Evolutionary conservation across 2,329 filamentous ascomycete species (phyloP).

Genomic region (Iodosphaeria phyllophila): DNA sequence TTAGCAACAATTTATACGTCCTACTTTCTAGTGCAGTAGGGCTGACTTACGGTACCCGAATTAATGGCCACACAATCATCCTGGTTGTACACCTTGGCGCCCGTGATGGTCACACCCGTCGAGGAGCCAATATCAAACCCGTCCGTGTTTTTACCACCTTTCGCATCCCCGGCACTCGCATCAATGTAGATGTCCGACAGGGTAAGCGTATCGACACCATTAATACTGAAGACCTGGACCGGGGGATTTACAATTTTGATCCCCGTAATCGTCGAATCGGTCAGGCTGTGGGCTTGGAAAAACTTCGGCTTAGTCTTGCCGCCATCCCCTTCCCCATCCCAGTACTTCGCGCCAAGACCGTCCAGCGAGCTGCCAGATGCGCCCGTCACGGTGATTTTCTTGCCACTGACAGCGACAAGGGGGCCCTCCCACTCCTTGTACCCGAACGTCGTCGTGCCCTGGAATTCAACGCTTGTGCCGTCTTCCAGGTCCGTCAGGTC

Average conservation of each 20-base stretch:
- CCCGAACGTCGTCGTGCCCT: slow-evolving; percentile 47
- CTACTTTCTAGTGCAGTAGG: no score
- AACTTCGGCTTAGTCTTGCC: slow-evolving; percentile 46
- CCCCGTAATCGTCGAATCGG: slow-evolving; percentile 25
- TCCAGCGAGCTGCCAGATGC: slow-evolving; percentile 32
- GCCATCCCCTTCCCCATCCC: slow-evolving; percentile 44
- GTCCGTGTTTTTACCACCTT: slow-evolving; percentile 26
- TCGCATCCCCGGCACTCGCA: slow-evolving; percentile 31
- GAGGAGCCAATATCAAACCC: slow-evolving; percentile 28
- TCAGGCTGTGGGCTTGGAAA: slow-evolving; percentile 34
- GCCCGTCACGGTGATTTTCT: slow-evolving; percentile 31
- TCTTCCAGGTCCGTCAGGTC: slow-evolving; percentile 32
- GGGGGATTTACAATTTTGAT: slow-evolving; percentile 35
- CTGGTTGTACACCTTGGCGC: slow-evolving; percentile 33
- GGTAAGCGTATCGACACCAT: slow-evolving; percentile 21
- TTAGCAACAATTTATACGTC: no score
- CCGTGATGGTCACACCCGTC: slow-evolving; percentile 22
- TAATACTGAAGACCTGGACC: slow-evolving; percentile 29
- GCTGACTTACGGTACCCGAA: slow-evolving; percentile 30
- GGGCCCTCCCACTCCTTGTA: slow-evolving; percentile 49
- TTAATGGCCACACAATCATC: slow-evolving; percentile 41
- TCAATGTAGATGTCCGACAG: slow-evolving; percentile 34
- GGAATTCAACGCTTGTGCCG: slow-evolving; percentile 23
- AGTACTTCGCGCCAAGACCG: slow-evolving; percentile 36
- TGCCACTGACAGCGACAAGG: slow-evolving; percentile 41